Conservation (phyloP, 257 asterid species). For the Solanum pinnatisectum region DNA sequence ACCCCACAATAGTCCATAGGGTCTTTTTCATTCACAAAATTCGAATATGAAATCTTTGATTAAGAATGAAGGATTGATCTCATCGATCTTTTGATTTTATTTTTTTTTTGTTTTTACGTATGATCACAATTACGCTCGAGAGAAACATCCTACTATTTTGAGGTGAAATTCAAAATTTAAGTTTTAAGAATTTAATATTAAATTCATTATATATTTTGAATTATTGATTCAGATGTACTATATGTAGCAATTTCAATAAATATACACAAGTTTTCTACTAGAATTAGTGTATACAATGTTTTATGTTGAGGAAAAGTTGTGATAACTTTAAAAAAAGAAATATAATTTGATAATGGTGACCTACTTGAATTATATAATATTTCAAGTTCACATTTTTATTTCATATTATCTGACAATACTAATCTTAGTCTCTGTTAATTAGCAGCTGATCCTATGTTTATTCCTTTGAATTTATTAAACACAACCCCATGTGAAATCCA, state of each 20-base stretch:
- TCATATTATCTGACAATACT: background rate
- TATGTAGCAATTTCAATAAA: too few relatives aligned
- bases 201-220: background rate
- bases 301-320: background rate
- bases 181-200: background rate
- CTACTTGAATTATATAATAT: background rate
- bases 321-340: background rate
- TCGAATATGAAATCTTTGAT: background rate
- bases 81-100: background rate
- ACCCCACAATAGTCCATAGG: background rate
- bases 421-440: background rate
- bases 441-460: slow-evolving; percentile 14
- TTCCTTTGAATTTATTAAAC: background rate
- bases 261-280: background rate
- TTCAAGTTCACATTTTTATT: background rate
- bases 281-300: background rate
- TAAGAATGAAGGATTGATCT: background rate
- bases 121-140: background rate
- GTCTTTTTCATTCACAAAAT: background rate
- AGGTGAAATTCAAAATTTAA: background rate
- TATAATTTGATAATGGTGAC: background rate
- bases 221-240: too few relatives aligned
- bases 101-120: background rate
- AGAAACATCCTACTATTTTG: background rate
- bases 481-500: background rate